These are phyloP conservation scores for Kondoa subrosea DNA, from an alignment of 768 basidiomycete species.

Conservation along the genomic window DNA sequence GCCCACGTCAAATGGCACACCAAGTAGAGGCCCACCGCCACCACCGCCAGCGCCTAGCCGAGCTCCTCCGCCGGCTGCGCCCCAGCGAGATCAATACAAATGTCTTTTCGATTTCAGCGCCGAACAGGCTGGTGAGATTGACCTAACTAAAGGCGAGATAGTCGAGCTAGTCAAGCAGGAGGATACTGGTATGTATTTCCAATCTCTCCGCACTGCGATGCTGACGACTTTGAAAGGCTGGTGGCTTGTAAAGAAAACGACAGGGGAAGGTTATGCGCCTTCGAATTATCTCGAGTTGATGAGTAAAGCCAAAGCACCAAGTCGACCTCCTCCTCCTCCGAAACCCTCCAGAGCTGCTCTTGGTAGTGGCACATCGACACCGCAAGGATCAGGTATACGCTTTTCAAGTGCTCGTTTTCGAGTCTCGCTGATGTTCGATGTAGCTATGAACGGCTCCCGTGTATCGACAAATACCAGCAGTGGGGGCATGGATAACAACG, in stretches of 20 bases:
- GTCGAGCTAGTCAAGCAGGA: constrained; percentile 84
- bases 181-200: constrained; percentile 51
- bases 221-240: constrained; percentile 40
- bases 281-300: constrained; percentile 77
- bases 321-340: constrained; percentile 44
- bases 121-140: constrained; percentile 83
- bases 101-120: constrained; percentile 59
- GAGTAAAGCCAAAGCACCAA: constrained; percentile 49
- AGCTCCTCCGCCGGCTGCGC: constrained; percentile 38
- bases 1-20: neutral
- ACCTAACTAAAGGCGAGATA: constrained; percentile 70
- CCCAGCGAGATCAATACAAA: constrained; percentile 29
- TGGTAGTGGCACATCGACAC: constrained; percentile 29
- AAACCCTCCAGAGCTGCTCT: constrained; percentile 15
- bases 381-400: neutral
- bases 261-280: constrained; percentile 83
- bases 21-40: constrained; percentile 21
- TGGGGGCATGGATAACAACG: neutral
- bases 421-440: too few relatives aligned
- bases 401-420: neutral
- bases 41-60: constrained; percentile 30
- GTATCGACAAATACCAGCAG: too few relatives aligned
- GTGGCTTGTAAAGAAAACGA: constrained; percentile 84
- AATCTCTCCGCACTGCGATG: neutral
- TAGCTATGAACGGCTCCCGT: neutral